Conservation (phyloP, 1,284 basidiomycete genomes). For the Marasmius tenuissimus region DNA sequence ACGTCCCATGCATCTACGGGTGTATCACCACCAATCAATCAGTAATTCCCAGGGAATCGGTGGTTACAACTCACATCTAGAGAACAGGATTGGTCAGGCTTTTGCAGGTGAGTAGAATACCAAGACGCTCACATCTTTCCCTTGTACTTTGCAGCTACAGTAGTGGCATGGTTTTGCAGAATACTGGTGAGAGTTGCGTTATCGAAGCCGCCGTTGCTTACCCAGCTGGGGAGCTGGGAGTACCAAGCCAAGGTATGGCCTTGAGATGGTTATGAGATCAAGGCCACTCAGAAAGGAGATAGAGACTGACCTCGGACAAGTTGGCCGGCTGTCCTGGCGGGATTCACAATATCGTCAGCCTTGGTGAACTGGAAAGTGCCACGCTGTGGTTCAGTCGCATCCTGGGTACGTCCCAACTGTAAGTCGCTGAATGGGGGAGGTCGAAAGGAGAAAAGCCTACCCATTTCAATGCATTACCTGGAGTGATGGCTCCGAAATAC, state of each 20-base stretch:
- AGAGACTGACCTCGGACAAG: slow-evolving; percentile 35
- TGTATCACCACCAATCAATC: neutral
- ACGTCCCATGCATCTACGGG: slow-evolving; percentile 31
- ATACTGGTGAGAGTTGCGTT: slow-evolving; percentile 42
- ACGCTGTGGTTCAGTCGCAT: slow-evolving; percentile 51
- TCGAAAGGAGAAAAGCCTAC: slow-evolving; percentile 18
- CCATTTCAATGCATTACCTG: slow-evolving; percentile 46
- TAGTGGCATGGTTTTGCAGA: slow-evolving; percentile 45
- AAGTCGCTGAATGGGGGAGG: neutral
- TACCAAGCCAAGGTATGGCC: slow-evolving; percentile 59
- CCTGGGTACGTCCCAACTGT: slow-evolving; percentile 27
- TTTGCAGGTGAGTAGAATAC: slow-evolving; percentile 16
- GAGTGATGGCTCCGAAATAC: slow-evolving; percentile 40
- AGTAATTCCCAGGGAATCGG: neutral
- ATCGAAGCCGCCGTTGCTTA: slow-evolving; percentile 41
- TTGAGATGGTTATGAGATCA: slow-evolving; percentile 6
- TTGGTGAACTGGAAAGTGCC: slow-evolving; percentile 46
- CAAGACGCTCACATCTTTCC: slow-evolving; percentile 43
- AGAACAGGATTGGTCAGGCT: neutral
- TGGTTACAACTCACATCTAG: slow-evolving; percentile 20
- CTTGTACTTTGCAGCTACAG: slow-evolving; percentile 47
- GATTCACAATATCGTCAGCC: slow-evolving; percentile 44
- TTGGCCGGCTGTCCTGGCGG: slow-evolving; percentile 45
- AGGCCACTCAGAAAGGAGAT: neutral
- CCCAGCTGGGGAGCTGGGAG: slow-evolving; percentile 53